A percentile compares a stretch with the other conserved stretches of the same genome.
Conservation (phyloP, 768 basidiomycete genomes). For the Suillus occidentalis region DNA sequence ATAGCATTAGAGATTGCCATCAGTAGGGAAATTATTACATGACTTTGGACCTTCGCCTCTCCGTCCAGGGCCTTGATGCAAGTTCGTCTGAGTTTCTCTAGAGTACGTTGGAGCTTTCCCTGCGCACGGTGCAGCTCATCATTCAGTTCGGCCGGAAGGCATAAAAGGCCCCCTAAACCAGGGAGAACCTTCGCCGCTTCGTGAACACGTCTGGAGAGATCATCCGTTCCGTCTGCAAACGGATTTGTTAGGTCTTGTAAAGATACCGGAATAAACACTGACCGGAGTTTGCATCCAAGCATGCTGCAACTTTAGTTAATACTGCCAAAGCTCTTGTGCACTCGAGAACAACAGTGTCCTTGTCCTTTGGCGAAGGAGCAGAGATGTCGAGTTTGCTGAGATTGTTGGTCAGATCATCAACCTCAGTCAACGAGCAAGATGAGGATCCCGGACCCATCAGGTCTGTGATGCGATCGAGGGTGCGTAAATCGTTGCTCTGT, state of each 20-base stretch:
- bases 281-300: slow-evolving; percentile 22
- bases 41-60: slow-evolving; percentile 10
- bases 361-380: neutral
- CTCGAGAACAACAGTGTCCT: slow-evolving; percentile 29
- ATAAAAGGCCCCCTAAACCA: slow-evolving; percentile 19
- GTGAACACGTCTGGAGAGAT: slow-evolving; percentile 20
- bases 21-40: slow-evolving; percentile 32
- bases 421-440: slow-evolving; percentile 6
- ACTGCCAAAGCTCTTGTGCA: slow-evolving; percentile 42
- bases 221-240: slow-evolving; percentile 10
- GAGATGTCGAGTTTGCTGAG: slow-evolving; percentile 19
- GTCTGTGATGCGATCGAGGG: slow-evolving; percentile 47
- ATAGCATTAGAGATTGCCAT: slow-evolving; percentile 36
- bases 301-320: slow-evolving; percentile 45
- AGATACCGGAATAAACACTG: neutral
- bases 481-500: slow-evolving; percentile 48
- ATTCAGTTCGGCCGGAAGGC: slow-evolving; percentile 14
- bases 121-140: slow-evolving; percentile 40
- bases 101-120: slow-evolving; percentile 57
- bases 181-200: slow-evolving; percentile 18
- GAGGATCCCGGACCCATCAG: slow-evolving; percentile 32
- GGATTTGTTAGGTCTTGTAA: neutral
- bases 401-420: slow-evolving; percentile 20
- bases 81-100: slow-evolving; percentile 60
- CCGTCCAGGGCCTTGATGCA: slow-evolving; percentile 48